Evolutionary conservation across 352 stramenopile species (phyloP).

Genomic region (Plasmopara halstedii): DNA sequence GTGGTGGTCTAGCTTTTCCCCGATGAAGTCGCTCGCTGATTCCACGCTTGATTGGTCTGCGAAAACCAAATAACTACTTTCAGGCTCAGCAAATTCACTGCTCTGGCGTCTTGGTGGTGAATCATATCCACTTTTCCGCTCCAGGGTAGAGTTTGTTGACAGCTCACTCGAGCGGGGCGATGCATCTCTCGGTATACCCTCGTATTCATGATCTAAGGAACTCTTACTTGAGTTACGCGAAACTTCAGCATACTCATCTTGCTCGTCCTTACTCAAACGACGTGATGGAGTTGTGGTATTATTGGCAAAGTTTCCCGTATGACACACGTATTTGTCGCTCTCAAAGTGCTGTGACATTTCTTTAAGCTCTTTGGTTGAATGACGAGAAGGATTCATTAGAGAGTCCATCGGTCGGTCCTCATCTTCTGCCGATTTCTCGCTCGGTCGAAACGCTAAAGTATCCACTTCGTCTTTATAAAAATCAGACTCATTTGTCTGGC

Average conservation of each 20-base stretch:
- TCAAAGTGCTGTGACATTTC: not conserved
- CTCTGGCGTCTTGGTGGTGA: not conserved
- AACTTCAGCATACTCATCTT: not conserved
- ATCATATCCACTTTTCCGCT: not conserved
- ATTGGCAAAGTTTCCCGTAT: not conserved
- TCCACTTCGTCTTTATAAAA: not conserved
- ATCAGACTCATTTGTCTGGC: not conserved
- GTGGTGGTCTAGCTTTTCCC: not conserved
- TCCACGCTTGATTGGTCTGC: not conserved
- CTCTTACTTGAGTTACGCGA: not conserved
- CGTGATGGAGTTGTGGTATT: not conserved
- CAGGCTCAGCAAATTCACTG: not conserved
- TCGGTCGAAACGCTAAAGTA: not conserved
- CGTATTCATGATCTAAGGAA: not conserved
- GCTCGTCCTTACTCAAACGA: not conserved
- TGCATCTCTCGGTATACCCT: not conserved
- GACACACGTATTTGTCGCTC: slow-evolving; percentile 1
- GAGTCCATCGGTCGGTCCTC: not conserved
- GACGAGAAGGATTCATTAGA: not conserved
- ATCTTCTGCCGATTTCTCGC: not conserved
- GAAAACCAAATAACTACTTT: no score
- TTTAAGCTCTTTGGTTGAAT: not conserved
- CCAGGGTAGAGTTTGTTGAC: not conserved
- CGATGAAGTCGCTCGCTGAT: not conserved
- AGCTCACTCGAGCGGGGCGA: not conserved